Evolutionary conservation across 169 alveolate genomes (phyloP).

Genomic region (Eimeria praecox): DNA sequence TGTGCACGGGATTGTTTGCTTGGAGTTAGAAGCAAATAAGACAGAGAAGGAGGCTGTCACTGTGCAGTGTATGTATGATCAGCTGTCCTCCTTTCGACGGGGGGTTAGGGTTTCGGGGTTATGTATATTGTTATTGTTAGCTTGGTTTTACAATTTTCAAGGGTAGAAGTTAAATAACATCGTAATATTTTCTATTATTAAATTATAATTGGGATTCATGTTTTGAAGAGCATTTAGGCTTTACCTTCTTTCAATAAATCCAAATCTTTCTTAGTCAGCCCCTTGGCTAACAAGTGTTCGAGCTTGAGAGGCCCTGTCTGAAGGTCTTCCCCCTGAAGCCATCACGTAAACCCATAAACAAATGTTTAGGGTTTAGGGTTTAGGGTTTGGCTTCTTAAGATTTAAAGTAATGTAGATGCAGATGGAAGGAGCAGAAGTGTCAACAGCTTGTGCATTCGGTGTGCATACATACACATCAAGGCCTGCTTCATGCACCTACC

Average conservation of each 20-base stretch:
- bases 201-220: not conserved
- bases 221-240: not conserved
- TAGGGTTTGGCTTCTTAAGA: not conserved
- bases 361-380: not conserved
- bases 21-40: not conserved
- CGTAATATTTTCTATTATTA: not conserved
- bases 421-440: not conserved
- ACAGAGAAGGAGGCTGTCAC: not conserved
- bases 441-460: not conserved
- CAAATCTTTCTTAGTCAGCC: constrained; percentile 90
- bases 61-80: not conserved
- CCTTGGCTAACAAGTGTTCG: constrained; percentile 87
- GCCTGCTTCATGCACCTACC: not conserved
- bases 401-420: not conserved
- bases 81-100: not conserved
- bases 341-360: not conserved
- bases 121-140: no score
- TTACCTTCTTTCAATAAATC: constrained; percentile 94
- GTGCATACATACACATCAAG: not conserved
- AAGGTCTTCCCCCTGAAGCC: constrained; percentile 64
- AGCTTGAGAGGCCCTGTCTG: constrained; percentile 86
- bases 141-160: not conserved
- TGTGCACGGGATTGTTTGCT: not conserved
- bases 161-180: not conserved
- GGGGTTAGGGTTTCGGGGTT: not conserved